Conservation (phyloP, 768 basidiomycete species). For the Leccinum ochraceum region DNA sequence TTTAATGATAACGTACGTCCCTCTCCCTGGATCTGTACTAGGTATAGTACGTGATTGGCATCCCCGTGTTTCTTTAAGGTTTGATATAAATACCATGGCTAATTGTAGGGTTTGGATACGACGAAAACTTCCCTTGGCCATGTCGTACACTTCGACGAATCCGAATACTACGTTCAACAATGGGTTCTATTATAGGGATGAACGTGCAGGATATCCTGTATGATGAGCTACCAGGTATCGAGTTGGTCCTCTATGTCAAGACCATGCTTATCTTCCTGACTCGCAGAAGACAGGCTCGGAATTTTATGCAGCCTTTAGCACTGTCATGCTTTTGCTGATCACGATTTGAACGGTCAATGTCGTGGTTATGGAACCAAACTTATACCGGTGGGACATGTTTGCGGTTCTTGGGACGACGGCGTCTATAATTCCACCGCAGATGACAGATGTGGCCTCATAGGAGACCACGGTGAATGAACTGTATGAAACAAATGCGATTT, state of each 20-base stretch:
- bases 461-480: constrained; percentile 7
- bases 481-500: not conserved
- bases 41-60: too few relatives aligned
- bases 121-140: not conserved
- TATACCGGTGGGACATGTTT: constrained; percentile 34
- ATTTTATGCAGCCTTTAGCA: constrained; percentile 14
- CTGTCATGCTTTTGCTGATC: not conserved
- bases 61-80: not conserved
- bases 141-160: not conserved
- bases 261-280: constrained; percentile 10
- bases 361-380: constrained; percentile 34
- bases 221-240: constrained; percentile 7
- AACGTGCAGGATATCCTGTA: constrained; percentile 20
- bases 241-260: constrained; percentile 18
- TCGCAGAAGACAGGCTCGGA: not conserved
- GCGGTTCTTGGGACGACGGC: constrained; percentile 26
- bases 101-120: too few relatives aligned
- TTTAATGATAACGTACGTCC: not conserved
- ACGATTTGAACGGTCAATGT: constrained; percentile 11
- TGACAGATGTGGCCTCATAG: constrained; percentile 28
- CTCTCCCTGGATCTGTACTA: not conserved
- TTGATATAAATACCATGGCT: not conserved
- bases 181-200: constrained; percentile 15
- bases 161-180: constrained; percentile 6
- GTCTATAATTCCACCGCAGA: constrained; percentile 27